Percentiles rank a stretch among this genome's conserved stretches.
Evolutionary conservation across 129 eudicot genomes (phyloP).

Genomic region (Rutidosis leptorrhynchoides): DNA sequence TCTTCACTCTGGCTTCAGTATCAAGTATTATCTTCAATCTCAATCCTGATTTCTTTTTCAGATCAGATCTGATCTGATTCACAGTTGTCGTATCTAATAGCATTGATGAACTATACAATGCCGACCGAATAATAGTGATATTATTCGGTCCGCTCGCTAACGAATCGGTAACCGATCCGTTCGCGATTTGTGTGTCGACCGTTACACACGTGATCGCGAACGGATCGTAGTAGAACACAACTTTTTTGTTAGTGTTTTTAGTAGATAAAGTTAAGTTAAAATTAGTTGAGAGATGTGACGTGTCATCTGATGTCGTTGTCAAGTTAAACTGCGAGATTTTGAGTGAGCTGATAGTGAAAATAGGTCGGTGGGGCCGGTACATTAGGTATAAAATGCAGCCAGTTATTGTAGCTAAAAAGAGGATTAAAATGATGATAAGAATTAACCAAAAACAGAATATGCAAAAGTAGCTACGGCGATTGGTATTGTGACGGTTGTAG

Average conservation of each 20-base stretch:
- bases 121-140: conserved; percentile 42
- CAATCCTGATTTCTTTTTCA: conserved; percentile 58
- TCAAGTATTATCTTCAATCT: conserved; percentile 50
- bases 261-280: conserved; percentile 66
- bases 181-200: conserved; percentile 41
- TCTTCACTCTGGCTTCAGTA: conserved; percentile 56
- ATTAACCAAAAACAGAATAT: conserved; percentile 62
- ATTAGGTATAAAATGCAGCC: conserved; percentile 64
- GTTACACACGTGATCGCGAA: conserved; percentile 33
- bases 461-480: conserved; percentile 62
- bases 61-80: conserved; percentile 50
- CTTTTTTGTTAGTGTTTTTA: conserved; percentile 66
- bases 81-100: conserved; percentile 51
- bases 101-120: conserved; percentile 24
- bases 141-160: conserved; percentile 45
- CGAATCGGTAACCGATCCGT: conserved; percentile 37
- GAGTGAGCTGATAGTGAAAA: conserved; percentile 59
- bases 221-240: conserved; percentile 51
- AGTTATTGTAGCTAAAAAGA: conserved; percentile 62
- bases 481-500: conserved; percentile 34
- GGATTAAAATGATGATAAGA: conserved; percentile 35
- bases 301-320: conserved; percentile 59
- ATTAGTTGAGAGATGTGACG: conserved; percentile 52
- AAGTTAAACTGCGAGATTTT: conserved; percentile 59
- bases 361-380: conserved; percentile 76